Evolutionary conservation across 2,329 filamentous ascomycete genomes (phyloP), one percentile per base, ranked within the genome.

Genomic region (Aspergillus eucalypticola): DNA sequence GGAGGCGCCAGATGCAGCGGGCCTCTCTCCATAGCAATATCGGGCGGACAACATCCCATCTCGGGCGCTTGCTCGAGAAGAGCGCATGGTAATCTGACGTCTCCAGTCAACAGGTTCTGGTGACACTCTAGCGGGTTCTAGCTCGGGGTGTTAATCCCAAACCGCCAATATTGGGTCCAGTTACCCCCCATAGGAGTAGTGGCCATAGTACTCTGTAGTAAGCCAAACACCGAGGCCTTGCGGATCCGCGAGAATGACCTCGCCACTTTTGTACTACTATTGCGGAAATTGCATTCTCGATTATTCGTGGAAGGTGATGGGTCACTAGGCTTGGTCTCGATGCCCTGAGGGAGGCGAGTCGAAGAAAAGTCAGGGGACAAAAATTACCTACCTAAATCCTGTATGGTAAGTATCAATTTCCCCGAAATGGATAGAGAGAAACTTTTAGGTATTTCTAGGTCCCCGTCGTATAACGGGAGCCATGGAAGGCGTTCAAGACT

Each of bases 41-140:
- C 44, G 44, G 44, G 41, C 8, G 41, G 17, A 17, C 23, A 48
- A 25, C 44, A n/a, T 23, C 44, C 44, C 17, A 27, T 48, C 44
- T 48, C 44, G 21, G 41, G 41, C 19, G 41, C 41, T 44, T 44
- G 41, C 41, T 44, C 19, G 42, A 49, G 27, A 54, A 39, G 46
- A 56, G 64, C 54, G 59, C 44, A 29, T 25, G 38, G 23, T 63
- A 63, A 62, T 64, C 54, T 66, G 64, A 69, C 60, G 67, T 67
- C 67, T 63, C 69, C 67, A 69, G 58, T 50, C 58, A 60, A 60
- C 59, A 53, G 56, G 60, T 73, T 72, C 71, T 64, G 68, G 64
- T 59, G 63, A 61, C 58, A 59, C 61, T 72, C 71, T 73, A 73
- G 70, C 66, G 70, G 62, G 63, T 71, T 74, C 72, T 74, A 73